Conservation (phyloP, 371 early-diverging fungal species). For the Mucor lusitanicus region DNA sequence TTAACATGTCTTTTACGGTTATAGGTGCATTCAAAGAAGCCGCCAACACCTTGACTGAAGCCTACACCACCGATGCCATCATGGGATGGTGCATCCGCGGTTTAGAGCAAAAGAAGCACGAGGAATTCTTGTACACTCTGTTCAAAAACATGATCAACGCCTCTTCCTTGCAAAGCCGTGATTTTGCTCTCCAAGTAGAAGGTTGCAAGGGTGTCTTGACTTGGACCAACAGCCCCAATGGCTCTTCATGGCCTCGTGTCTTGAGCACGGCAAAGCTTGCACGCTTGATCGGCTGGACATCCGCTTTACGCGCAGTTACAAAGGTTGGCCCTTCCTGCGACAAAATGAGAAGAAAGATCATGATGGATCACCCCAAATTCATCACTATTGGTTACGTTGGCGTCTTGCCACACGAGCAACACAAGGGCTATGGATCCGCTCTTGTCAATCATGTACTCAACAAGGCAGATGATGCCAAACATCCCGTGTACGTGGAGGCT, state of each 20-base stretch:
- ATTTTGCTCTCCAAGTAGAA: constrained; percentile 47
- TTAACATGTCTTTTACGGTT: background rate
- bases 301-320: constrained; percentile 33
- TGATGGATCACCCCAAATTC: constrained; percentile 28
- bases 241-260: constrained; percentile 33
- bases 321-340: constrained; percentile 35
- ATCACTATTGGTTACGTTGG: constrained; percentile 46
- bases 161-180: constrained; percentile 38
- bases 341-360: constrained; percentile 36
- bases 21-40: constrained; percentile 53
- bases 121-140: constrained; percentile 29
- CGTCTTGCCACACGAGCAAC: constrained; percentile 45
- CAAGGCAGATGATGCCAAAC: constrained; percentile 77
- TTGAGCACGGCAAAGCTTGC: constrained; percentile 33
- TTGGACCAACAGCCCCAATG: constrained; percentile 36
- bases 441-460: constrained; percentile 33
- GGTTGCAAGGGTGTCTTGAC: constrained; percentile 50
- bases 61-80: constrained; percentile 28
- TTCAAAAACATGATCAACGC: constrained; percentile 42
- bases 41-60: constrained; percentile 43
- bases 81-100: constrained; percentile 37
- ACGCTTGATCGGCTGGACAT: constrained; percentile 36
- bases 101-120: constrained; percentile 22
- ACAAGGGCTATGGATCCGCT: constrained; percentile 44
- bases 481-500: constrained; percentile 78